These are phyloP conservation scores for Penicillium capsulatum DNA, from an alignment of 2,329 filamentous ascomycete species.

Conservation along the genomic window DNA sequence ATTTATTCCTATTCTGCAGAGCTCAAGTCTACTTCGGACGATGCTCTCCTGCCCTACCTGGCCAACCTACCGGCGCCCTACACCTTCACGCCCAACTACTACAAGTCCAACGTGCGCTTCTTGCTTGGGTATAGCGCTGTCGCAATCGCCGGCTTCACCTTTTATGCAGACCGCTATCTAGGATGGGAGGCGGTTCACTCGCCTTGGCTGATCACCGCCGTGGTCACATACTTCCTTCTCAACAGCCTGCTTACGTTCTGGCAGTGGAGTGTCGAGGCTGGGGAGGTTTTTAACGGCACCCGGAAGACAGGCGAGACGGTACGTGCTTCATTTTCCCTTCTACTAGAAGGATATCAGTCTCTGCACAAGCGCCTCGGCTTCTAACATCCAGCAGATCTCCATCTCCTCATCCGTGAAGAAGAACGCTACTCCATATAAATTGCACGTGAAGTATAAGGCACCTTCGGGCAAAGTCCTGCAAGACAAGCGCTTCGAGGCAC, in stretches of 20 bases:
- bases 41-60: constrained; percentile 89
- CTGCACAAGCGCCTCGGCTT: too few relatives aligned
- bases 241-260: constrained; percentile 77
- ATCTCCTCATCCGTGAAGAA: constrained; percentile 72
- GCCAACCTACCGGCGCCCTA: constrained; percentile 65
- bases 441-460: constrained; percentile 55
- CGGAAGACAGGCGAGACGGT: constrained; percentile 63
- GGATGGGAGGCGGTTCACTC: constrained; percentile 82
- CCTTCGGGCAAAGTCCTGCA: constrained; percentile 38
- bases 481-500: constrained; percentile 50
- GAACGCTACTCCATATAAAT: constrained; percentile 73
- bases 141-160: constrained; percentile 72
- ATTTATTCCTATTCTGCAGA: constrained; percentile 51
- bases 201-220: constrained; percentile 71
- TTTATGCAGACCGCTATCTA: constrained; percentile 85
- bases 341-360: too few relatives aligned
- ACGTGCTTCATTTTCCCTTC: constrained; percentile 19
- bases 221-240: constrained; percentile 71
- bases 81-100: constrained; percentile 73
- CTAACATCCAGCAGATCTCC: constrained; percentile 55
- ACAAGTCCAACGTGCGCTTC: constrained; percentile 75
- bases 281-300: constrained; percentile 74
- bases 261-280: constrained; percentile 78
- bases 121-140: constrained; percentile 79
- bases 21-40: constrained; percentile 94